Evolutionary conservation across 192 early-diverging fungal species (phyloP).

Genomic region (Backusella circina): DNA sequence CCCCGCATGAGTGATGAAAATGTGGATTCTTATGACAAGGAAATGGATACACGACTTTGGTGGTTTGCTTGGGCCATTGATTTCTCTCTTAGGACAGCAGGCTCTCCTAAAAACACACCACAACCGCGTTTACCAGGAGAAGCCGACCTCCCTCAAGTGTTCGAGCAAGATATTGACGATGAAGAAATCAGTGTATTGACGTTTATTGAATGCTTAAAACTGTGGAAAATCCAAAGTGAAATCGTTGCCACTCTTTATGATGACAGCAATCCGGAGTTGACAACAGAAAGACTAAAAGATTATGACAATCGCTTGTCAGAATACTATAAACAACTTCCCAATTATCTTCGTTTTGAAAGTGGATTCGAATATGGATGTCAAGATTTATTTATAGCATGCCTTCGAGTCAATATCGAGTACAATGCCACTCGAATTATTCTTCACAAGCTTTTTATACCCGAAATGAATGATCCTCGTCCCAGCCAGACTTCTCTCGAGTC

Average conservation of each 20-base stretch:
- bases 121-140: constrained; percentile 1
- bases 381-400: constrained; percentile 29
- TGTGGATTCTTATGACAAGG: constrained; percentile 23
- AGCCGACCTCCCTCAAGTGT: constrained; percentile 22
- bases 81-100: constrained; percentile 25
- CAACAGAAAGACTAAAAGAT: constrained; percentile 16
- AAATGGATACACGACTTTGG: constrained; percentile 39
- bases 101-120: constrained; percentile 19
- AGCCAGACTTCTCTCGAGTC: constrained; percentile 18
- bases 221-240: constrained; percentile 30
- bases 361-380: constrained; percentile 36
- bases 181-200: constrained; percentile 24
- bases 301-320: constrained; percentile 16
- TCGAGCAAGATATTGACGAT: constrained; percentile 37
- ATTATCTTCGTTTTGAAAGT: constrained; percentile 31
- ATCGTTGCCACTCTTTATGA: constrained; percentile 21
- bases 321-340: constrained; percentile 13
- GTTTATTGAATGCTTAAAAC: constrained; percentile 4
- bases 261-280: constrained; percentile 13
- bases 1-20: constrained; percentile 28
- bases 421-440: constrained; percentile 36
- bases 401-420: constrained; percentile 33
- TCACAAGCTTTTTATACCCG: constrained; percentile 35
- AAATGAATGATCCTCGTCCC: constrained; percentile 14
- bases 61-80: constrained; percentile 36